Evolutionary conservation across 331 rosid genomes (phyloP).

Genomic region (Pyrus hybrid): DNA sequence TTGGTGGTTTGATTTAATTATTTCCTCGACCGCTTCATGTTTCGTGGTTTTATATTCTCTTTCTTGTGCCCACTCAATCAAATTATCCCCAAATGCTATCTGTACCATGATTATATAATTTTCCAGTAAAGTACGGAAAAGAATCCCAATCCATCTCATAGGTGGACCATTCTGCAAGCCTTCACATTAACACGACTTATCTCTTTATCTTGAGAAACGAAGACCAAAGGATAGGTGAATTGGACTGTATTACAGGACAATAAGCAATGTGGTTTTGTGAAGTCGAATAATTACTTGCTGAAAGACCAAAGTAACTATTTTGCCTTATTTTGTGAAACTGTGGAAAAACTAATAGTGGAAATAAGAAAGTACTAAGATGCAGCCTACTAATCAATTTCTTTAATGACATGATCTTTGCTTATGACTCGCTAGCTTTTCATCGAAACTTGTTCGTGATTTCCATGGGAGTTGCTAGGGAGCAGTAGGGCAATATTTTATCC

Average conservation of each 20-base stretch:
- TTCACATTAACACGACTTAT: not conserved
- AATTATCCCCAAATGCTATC: not conserved
- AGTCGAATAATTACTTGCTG: not conserved
- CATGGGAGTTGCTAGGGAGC: not conserved
- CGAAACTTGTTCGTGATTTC: not conserved
- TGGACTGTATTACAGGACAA: not conserved
- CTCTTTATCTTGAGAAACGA: not conserved
- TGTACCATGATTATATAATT: not conserved
- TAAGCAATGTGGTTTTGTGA: not conserved
- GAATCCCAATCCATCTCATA: not conserved
- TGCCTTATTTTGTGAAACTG: not conserved
- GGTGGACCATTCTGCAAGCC: not conserved
- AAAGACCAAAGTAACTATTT: not conserved
- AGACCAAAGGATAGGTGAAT: not conserved
- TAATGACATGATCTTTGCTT: not conserved
- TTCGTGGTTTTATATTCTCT: not conserved
- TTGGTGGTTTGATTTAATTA: slow-evolving; percentile 26
- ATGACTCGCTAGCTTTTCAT: not conserved
- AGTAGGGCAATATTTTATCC: not conserved
- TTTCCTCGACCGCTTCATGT: not conserved
- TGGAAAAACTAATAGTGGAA: not conserved
- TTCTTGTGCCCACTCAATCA: not conserved
- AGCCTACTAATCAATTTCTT: not conserved
- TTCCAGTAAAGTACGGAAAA: not conserved
- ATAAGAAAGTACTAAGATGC: not conserved